A percentile compares a stretch with the other conserved stretches of the same genome.
Evolutionary conservation across 768 basidiomycete species (phyloP).

Genomic region (Pisolithus tinctorius): DNA sequence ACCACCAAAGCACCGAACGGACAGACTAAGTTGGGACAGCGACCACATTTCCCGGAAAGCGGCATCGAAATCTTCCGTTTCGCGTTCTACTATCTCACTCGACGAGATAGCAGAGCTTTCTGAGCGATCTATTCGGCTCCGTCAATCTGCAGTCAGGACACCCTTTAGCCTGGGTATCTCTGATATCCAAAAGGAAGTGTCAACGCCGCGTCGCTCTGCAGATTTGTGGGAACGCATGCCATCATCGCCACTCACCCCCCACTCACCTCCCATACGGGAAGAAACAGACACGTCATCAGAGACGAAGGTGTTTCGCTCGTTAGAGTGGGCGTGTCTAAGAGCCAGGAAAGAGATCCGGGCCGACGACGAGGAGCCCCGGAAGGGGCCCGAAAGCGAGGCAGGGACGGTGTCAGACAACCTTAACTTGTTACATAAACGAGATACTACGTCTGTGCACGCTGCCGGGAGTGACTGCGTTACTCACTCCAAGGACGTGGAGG

Average conservation of each 20-base stretch:
- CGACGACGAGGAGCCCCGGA: constrained; percentile 16
- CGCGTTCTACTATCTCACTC: constrained; percentile 24
- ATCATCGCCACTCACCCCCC: constrained; percentile 20
- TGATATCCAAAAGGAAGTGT: constrained; percentile 3
- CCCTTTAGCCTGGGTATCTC: constrained; percentile 25
- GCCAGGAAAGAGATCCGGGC: constrained; percentile 26
- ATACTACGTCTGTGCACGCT: neutral
- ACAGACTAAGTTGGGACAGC: constrained; percentile 4
- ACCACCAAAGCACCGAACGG: constrained; percentile 1
- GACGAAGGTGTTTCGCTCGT: constrained; percentile 41
- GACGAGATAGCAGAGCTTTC: constrained; percentile 24
- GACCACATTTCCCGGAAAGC: constrained; percentile 1
- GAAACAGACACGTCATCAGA: constrained; percentile 23
- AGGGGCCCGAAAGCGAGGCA: constrained; percentile 4
- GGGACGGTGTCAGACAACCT: constrained; percentile 14
- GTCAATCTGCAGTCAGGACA: constrained; percentile 1
- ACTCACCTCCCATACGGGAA: constrained; percentile 15
- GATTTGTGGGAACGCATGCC: constrained; percentile 26
- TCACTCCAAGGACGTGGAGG: constrained; percentile 30
- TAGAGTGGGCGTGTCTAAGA: constrained; percentile 71
- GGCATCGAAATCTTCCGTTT: constrained; percentile 8
- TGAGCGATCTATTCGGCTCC: constrained; percentile 20
- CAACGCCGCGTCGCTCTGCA: constrained; percentile 7
- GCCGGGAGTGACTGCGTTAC: constrained; percentile 1
- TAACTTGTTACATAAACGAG: constrained; percentile 11